phyloP scores from a whole-genome alignment of 306 rosid genomes.

The Quercus berberidifolia region DNA sequence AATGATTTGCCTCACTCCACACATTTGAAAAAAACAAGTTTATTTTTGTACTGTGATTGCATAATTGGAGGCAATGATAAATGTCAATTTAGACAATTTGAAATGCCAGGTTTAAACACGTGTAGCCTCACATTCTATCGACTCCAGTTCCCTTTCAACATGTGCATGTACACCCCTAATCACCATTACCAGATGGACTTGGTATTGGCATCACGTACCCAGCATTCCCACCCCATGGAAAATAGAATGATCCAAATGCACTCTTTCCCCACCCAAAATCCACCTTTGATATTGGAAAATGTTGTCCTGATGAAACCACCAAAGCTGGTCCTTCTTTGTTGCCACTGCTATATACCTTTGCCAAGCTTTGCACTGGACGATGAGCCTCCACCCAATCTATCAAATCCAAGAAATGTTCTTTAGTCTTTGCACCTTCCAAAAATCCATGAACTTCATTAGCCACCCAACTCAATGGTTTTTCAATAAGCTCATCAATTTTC shows the following conservation, averaged over 20 bases:
- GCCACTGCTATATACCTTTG: constrained; percentile 7
- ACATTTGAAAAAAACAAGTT: too few relatives aligned
- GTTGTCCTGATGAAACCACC: too few relatives aligned
- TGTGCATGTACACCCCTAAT: constrained; percentile 80
- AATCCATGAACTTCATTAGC: constrained; percentile 39
- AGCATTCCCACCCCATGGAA: constrained; percentile 67
- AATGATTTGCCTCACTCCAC: too few relatives aligned
- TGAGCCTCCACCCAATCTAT: constrained; percentile 74
- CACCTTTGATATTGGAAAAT: constrained; percentile 19
- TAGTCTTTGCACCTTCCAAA: constrained; percentile 15
- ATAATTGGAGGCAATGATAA: too few relatives aligned
- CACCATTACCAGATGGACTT: constrained; percentile 52
- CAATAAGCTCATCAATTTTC: constrained; percentile 29
- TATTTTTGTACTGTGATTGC: too few relatives aligned
- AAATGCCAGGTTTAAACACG: constrained; percentile 51
- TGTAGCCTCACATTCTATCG: constrained; percentile 45
- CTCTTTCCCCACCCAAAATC: constrained; percentile 76
- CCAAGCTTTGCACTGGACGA: constrained; percentile 15
- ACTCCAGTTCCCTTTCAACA: constrained; percentile 38
- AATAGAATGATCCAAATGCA: constrained; percentile 62
- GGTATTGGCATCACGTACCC: constrained; percentile 93
- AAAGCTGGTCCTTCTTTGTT: too few relatives aligned
- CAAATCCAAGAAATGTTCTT: constrained; percentile 62
- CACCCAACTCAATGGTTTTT: constrained; percentile 44
- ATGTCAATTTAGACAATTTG: constrained; percentile 32